Base-by-base conservation (phyloP, 2,329 filamentous ascomycete genomes). In the Blastomyces emzantsi region DNA sequence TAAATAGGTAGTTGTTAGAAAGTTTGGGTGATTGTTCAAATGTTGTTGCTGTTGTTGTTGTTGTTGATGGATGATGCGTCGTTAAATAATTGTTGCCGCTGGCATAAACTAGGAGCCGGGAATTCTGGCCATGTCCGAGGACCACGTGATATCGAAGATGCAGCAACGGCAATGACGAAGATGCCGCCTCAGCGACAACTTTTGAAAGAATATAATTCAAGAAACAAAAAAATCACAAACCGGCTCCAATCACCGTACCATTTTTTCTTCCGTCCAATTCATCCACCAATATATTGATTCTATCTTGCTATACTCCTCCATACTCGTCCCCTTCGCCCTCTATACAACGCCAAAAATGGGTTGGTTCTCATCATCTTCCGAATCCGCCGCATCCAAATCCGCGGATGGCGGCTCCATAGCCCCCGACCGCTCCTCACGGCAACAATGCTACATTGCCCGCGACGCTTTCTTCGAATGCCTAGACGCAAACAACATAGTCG, bases 401-500 rank as follows among this genome's bases (percentile, higher is more conserved):
- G 73, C 79, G 64, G 83, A 86, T 70, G 84, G 83, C 68, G 85
- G 85, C 66, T 86, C 82, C 70, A 84, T 92, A 71, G 91, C 92
- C 5, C 94, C 94, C n/a, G 90, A 90, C 73, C 88, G 93, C 67
- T 85, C 83, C 67, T 90, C 92, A 75, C 88, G 94, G 72, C 82
- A 86, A 70, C 82, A 84, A 72, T 99, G 94, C 85, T 99, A 93
- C 89, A 89, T 91, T 71, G 87, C 89, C 57, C 87, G 94, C 69
- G 94, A 99, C 78, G 78, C 79, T 67, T 97, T 94, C 82, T 97
- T 96, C 77, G 79, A 81, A 68, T 99, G 94, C 73, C 83, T 99
- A 56, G 92, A 97, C 77, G 83, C 83, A 68, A 83, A 92, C 80
- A 79, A 83, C 72, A 93, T 99, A 69, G 75, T 96, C 67, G 92